Evolutionary conservation across 2,329 filamentous ascomycete genomes (phyloP).

Genomic region (Fusarium odoratissimum): DNA sequence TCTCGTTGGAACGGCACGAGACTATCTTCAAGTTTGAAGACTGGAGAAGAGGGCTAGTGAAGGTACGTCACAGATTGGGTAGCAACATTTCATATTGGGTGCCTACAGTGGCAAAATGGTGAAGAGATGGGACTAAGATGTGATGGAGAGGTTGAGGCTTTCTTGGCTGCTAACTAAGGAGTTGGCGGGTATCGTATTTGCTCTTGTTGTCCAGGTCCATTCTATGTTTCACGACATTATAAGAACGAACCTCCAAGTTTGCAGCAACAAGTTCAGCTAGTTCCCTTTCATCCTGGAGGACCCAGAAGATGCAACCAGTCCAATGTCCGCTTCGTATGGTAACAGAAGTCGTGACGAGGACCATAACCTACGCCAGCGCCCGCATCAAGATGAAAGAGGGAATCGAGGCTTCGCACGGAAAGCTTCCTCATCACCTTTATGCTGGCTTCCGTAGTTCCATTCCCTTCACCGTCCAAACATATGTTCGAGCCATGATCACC

Average conservation of each 20-base stretch:
- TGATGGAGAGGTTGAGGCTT: not conserved
- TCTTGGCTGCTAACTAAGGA: not conserved
- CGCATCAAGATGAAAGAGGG: conserved; percentile 14
- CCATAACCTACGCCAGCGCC: conserved; percentile 17
- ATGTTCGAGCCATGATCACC: not conserved
- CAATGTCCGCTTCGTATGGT: not conserved
- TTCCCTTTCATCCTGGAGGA: not conserved
- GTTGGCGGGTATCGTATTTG: not conserved
- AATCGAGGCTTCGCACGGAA: conserved; percentile 5
- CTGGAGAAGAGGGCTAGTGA: conserved; percentile 8
- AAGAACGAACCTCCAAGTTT: not conserved
- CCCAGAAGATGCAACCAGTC: not conserved
- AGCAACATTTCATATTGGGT: conserved; percentile 13
- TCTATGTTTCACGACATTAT: not conserved
- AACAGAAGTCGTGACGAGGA: not conserved
- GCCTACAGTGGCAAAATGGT: conserved; percentile 31
- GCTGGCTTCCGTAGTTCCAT: conserved; percentile 21
- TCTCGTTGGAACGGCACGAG: conserved; percentile 16
- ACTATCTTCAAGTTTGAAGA: conserved; percentile 23
- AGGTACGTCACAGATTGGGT: conserved; percentile 9
- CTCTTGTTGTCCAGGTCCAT: not conserved
- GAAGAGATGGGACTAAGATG: conserved; percentile 8
- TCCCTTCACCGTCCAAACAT: conserved; percentile 10
- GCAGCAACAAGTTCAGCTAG: not conserved
- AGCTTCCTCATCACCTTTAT: conserved; percentile 3